These are phyloP conservation scores for Pythium diclinum DNA, from an alignment of 352 stramenopile genomes.

Conservation along the genomic window DNA sequence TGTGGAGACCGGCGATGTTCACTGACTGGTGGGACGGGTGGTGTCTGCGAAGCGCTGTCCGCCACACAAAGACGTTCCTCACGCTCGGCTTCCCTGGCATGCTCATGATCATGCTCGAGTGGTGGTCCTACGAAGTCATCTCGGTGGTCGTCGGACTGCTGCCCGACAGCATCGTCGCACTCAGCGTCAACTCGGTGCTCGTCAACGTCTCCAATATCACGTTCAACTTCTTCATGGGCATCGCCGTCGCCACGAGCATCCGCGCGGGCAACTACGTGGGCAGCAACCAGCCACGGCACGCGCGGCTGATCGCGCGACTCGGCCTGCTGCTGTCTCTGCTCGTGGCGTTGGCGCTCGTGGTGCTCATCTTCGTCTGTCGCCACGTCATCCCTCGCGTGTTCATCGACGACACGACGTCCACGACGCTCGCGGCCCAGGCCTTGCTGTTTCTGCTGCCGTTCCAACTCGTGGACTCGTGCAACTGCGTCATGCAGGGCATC, in stretches of 20 bases:
- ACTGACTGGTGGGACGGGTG: constrained; percentile 67
- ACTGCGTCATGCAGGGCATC: constrained; percentile 73
- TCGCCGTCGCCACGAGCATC: constrained; percentile 79
- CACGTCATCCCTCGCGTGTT: constrained; percentile 54
- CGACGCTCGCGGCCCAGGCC: constrained; percentile 31
- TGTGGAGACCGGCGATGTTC: constrained; percentile 41
- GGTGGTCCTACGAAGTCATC: constrained; percentile 82
- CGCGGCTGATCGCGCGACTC: constrained; percentile 69
- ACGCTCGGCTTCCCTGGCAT: constrained; percentile 62
- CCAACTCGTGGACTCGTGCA: constrained; percentile 68
- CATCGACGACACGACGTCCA: constrained; percentile 53
- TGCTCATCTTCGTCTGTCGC: constrained; percentile 46
- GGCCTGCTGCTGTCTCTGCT: constrained; percentile 56
- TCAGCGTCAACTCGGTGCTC: constrained; percentile 77
- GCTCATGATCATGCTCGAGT: constrained; percentile 80
- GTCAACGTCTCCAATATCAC: constrained; percentile 62
- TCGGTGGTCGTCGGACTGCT: constrained; percentile 59
- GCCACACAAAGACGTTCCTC: constrained; percentile 62
- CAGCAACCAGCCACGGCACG: constrained; percentile 76
- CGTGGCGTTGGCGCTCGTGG: constrained; percentile 40
- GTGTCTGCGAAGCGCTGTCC: constrained; percentile 46
- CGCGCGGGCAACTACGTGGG: constrained; percentile 82
- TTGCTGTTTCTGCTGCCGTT: constrained; percentile 69
- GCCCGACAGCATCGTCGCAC: constrained; percentile 56
- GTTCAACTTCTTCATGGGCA: constrained; percentile 82